Evolutionary conservation across 208 protist species (phyloP).

Genomic region (Leishmania arabica): DNA sequence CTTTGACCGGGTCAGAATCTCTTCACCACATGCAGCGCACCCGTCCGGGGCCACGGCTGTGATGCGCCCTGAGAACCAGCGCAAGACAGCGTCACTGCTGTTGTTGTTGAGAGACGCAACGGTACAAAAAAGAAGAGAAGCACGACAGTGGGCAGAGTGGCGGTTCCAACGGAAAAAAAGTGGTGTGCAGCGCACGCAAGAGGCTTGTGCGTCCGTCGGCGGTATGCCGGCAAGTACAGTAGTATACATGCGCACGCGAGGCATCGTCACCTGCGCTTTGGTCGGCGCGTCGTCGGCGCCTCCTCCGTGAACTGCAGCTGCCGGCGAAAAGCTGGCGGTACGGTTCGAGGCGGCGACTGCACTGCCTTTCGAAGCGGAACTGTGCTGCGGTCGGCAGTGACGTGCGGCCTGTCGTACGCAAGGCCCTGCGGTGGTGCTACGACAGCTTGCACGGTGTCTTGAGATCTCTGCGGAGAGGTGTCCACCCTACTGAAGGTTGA

Average conservation of each 20-base stretch:
- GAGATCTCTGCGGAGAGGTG: neutral
- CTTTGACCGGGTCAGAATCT: neutral
- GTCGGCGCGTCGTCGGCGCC: constrained; percentile 35
- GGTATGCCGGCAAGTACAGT: neutral
- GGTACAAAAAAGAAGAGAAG: neutral
- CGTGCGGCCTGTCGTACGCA: constrained; percentile 1
- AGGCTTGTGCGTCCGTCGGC: neutral
- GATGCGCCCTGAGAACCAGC: neutral
- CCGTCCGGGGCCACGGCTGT: neutral
- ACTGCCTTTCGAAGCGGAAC: neutral
- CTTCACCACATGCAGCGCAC: neutral
- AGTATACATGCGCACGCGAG: constrained; percentile 14
- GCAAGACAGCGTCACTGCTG: neutral
- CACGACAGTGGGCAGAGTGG: neutral
- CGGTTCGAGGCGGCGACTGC: constrained; percentile 5
- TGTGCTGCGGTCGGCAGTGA: neutral
- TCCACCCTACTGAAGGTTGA: constrained; percentile 8
- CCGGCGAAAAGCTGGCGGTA: constrained; percentile 36
- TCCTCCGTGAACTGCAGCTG: constrained; percentile 22
- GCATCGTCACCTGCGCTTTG: constrained; percentile 40
- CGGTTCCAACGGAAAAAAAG: neutral
- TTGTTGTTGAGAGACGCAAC: neutral
- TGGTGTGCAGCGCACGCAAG: neutral
- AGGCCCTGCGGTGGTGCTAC: neutral
- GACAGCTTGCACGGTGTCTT: neutral